phyloP scores from a whole-genome alignment of 495 filamentous ascomycete species.

The Aspergillus diversus region DNA sequence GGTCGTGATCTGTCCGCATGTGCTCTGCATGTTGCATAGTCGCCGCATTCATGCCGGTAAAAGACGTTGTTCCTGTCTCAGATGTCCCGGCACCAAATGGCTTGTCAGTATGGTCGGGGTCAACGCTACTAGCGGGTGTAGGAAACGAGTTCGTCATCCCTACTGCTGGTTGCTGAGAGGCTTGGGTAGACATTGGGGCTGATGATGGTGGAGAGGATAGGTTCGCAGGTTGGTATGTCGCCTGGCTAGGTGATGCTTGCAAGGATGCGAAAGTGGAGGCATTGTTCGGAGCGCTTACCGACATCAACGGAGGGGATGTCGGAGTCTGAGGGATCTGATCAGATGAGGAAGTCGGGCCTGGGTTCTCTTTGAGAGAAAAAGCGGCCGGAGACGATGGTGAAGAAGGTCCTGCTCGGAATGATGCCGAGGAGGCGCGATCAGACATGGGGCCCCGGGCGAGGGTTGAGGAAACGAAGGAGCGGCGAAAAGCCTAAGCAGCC shows the following conservation, averaged over 20 bases:
- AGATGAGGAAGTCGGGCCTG: constrained; percentile 29
- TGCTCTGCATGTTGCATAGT: constrained; percentile 34
- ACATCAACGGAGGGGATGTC: constrained; percentile 58
- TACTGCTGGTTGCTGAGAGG: constrained; percentile 47
- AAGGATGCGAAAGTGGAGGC: constrained; percentile 49
- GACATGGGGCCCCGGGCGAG: constrained; percentile 41
- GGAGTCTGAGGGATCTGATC: constrained; percentile 49
- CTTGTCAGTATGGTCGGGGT: constrained; percentile 38
- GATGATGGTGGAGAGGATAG: constrained; percentile 51
- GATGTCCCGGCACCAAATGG: constrained; percentile 30
- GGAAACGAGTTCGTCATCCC: constrained; percentile 50
- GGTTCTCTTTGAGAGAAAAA: constrained; percentile 44
- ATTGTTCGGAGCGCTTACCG: constrained; percentile 54
- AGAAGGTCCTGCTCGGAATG: constrained; percentile 45
- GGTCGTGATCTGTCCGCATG: constrained; percentile 45
- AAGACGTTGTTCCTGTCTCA: constrained; percentile 22
- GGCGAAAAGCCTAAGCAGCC: constrained; percentile 22
- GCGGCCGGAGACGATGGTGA: constrained; percentile 50
- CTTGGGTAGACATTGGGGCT: constrained; percentile 51
- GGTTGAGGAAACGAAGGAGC: constrained; percentile 15
- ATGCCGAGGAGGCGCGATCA: constrained; percentile 42
- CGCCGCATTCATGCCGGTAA: constrained; percentile 23
- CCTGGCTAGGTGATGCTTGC: constrained; percentile 51
- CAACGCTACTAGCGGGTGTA: constrained; percentile 52
- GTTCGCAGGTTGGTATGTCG: constrained; percentile 44